Percentiles rank a stretch among this genome's conserved stretches.
Conservation (phyloP, 176 grass and related monocot species). For the Poa pratensis region DNA sequence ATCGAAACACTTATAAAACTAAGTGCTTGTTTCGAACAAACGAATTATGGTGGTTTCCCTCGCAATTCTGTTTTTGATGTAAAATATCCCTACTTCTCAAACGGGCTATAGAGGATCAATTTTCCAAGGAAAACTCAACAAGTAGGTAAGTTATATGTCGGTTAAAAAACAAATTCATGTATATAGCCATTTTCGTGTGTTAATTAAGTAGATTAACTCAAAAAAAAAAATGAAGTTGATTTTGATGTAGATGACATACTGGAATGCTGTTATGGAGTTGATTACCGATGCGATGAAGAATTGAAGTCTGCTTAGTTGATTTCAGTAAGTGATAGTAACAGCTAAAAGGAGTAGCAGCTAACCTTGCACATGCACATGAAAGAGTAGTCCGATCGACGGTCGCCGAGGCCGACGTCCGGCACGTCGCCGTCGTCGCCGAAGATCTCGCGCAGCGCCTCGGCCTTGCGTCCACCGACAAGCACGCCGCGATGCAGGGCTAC, state of each 20-base stretch:
- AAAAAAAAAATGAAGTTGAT: not conserved
- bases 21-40: not conserved
- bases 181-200: too few relatives aligned
- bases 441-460: slow-evolving; percentile 46
- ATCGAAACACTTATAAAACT: not conserved
- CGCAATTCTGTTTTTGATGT: too few relatives aligned
- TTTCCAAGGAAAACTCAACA: too few relatives aligned
- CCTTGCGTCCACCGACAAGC: slow-evolving; percentile 36
- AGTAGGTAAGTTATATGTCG: too few relatives aligned
- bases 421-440: slow-evolving; percentile 29
- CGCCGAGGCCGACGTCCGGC: slow-evolving; percentile 66
- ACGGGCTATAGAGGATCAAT: too few relatives aligned
- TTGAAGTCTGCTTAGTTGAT: not conserved
- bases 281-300: not conserved
- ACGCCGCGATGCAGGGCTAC: slow-evolving; percentile 37
- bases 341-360: not conserved
- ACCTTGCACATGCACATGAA: slow-evolving; percentile 78
- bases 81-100: not conserved
- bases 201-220: too few relatives aligned
- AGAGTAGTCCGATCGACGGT: slow-evolving; percentile 52
- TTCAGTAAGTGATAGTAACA: not conserved
- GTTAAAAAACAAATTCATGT: too few relatives aligned
- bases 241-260: not conserved
- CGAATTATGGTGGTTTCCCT: not conserved
- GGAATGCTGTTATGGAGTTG: not conserved